Percentiles rank a stretch among this genome's conserved stretches.
These are phyloP conservation scores for Stereocaulon alpinum DNA, from an alignment of 495 filamentous ascomycete genomes.

Conservation along the genomic window DNA sequence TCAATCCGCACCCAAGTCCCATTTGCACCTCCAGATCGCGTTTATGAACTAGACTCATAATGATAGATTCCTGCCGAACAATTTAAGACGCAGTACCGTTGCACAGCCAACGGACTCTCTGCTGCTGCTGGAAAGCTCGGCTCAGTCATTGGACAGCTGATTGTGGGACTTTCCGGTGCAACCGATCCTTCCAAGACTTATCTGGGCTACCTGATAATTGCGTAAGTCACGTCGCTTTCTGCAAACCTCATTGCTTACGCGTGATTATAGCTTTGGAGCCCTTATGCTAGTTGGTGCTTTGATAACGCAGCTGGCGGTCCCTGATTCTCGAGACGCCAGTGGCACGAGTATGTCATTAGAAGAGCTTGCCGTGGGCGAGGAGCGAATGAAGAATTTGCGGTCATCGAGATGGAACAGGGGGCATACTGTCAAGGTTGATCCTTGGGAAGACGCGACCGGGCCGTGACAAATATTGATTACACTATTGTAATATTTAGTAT, in stretches of 20 bases:
- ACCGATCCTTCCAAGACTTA: neutral
- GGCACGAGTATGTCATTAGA: neutral
- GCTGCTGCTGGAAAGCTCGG: neutral
- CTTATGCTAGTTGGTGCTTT: neutral
- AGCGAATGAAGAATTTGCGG: neutral
- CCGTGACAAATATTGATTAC: too few species aligned
- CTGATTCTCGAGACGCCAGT: neutral
- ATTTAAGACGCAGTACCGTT: neutral
- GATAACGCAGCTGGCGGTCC: neutral
- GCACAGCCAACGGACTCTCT: neutral
- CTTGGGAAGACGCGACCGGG: too few species aligned
- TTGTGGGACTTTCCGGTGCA: neutral
- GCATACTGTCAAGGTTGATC: neutral
- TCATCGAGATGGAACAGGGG: neutral
- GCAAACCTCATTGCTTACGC: neutral
- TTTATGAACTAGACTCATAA: neutral
- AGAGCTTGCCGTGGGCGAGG: neutral
- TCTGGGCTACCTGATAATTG: neutral
- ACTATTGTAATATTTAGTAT: too few species aligned
- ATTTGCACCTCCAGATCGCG: too few species aligned
- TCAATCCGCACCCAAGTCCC: too few species aligned
- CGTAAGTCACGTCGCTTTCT: neutral
- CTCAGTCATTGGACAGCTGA: conserved; percentile 2
- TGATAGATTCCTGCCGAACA: neutral
- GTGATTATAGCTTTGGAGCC: neutral